Evolutionary conservation across 192 early-diverging fungal genomes (phyloP), one percentile per base, ranked within the genome.

Genomic region (Pilaira anomala): DNA sequence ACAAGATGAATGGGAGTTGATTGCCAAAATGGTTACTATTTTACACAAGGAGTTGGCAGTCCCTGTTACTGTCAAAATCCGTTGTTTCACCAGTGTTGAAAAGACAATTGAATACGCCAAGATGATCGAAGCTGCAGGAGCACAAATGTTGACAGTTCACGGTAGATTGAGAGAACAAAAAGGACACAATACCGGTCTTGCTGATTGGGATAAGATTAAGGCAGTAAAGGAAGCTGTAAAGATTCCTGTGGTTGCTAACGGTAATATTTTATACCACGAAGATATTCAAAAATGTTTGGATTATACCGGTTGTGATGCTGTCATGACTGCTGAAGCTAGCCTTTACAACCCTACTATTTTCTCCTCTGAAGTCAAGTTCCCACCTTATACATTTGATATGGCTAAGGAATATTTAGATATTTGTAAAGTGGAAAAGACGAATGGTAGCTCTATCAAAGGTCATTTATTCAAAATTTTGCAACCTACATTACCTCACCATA

Each of bases 181-280:
- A 74, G 96, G 95, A 13, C 94, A 98, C 53, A 89, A 95, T 48
- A 97, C 96, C 3, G 96, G 93, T 3, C 78, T 98, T 7, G 96
- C 95, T 3, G 93, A 99, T 74, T 98, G 96, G 97, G 84, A 89
- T 48, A 88, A 96, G 68, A 97, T 99, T 70, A 79, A 79, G 51
- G 70, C 76, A 7, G 92, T 99, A 14, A 93, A 87, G 63, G 84
- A 91, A 25, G 89, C 88, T 7, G 83, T 95, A 8, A 78, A 64
- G 9, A 91, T 99, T 0, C 97, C 97, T 0, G 93, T 99, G 9
- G 82, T 98, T 78, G 95, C 95, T 53, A 99, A 99, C 63, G 97
- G 97, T n/a, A 97, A 99, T 63, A 94, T 99, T 45, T 76, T 96
- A 18, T 98, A 97, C 66, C 76, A 78, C 24, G 92, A 97, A 73